These are phyloP conservation scores for Aphanomyces invadans DNA, from an alignment of 352 stramenopile genomes.

Conservation along the genomic window DNA sequence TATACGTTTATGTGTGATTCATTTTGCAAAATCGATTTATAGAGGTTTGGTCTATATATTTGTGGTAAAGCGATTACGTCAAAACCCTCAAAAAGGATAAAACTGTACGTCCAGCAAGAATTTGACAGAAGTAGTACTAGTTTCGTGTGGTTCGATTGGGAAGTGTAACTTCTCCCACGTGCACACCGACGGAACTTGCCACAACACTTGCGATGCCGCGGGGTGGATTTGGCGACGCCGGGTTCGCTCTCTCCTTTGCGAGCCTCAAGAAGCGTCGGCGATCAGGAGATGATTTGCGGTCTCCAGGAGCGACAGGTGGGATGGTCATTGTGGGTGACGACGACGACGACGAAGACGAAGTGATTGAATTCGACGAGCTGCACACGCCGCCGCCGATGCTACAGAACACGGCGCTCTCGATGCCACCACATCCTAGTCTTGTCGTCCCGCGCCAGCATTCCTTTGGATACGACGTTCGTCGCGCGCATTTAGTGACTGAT, in stretches of 20 bases:
- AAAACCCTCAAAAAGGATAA: too few relatives aligned
- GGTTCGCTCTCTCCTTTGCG: constrained; percentile 1
- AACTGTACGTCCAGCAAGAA: too few relatives aligned
- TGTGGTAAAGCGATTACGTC: too few relatives aligned
- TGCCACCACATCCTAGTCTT: background rate
- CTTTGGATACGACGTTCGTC: constrained; percentile 3
- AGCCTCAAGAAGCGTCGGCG: background rate
- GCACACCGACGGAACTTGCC: background rate
- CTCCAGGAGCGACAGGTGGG: background rate
- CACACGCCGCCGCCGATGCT: constrained; percentile 12
- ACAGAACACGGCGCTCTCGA: background rate
- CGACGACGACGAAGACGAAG: constrained; percentile 17
- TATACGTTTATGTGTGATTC: too few relatives aligned
- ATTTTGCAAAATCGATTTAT: too few relatives aligned
- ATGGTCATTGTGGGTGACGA: background rate
- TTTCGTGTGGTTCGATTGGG: too few relatives aligned
- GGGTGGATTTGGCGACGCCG: background rate
- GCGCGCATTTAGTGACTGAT: constrained; percentile 14
- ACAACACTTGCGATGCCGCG: background rate
- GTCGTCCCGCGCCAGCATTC: background rate
- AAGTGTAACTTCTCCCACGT: background rate
- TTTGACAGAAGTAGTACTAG: too few relatives aligned
- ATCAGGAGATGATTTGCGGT: background rate
- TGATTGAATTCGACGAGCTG: constrained; percentile 21
- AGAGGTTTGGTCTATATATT: too few relatives aligned